phyloP scores from a whole-genome alignment of 2,329 filamentous ascomycete species.

The Hypoxylon sp. region DNA sequence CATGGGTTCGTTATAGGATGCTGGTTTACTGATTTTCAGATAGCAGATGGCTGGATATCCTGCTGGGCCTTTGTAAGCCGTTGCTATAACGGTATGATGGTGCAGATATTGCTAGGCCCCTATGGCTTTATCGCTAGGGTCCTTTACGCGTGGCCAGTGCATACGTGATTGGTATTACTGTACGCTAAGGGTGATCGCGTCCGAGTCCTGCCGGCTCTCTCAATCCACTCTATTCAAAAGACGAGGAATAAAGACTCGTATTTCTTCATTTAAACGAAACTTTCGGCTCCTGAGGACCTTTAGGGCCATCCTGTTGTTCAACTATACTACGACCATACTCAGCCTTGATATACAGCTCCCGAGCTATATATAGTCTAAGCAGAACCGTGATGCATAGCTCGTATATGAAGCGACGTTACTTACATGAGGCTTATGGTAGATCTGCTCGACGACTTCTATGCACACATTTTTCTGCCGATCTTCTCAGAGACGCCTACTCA shows the following conservation, averaged over 20 bases:
- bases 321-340: not conserved
- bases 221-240: not conserved
- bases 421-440: not conserved
- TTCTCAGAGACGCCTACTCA: slow-evolving; percentile 8
- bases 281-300: not conserved
- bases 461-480: not conserved
- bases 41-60: not conserved
- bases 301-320: not conserved
- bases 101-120: not conserved
- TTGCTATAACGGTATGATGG: not conserved
- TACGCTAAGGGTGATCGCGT: not conserved
- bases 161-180: not conserved
- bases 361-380: not conserved
- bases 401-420: not conserved
- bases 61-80: not conserved
- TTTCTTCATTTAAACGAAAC: not conserved
- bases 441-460: not conserved
- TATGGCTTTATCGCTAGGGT: not conserved
- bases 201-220: not conserved
- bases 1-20: not conserved
- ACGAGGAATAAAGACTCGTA: not conserved
- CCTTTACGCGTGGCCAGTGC: not conserved
- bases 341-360: not conserved
- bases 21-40: not conserved
- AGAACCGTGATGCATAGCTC: not conserved